These are phyloP conservation scores for Verticillium tricorpus DNA, from an alignment of 2,329 filamentous ascomycete genomes.

Conservation along the genomic window DNA sequence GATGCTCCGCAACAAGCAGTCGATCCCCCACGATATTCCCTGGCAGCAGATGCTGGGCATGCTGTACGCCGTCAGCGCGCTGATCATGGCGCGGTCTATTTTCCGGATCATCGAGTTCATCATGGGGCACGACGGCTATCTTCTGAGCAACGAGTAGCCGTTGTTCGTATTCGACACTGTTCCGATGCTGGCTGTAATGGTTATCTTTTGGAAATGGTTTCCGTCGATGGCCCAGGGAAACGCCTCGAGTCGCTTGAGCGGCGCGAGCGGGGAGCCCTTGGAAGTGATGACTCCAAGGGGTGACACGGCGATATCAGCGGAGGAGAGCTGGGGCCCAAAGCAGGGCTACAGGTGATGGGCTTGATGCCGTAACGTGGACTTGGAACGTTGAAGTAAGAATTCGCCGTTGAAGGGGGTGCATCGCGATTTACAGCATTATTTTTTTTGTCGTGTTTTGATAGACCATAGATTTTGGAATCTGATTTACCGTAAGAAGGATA, in stretches of 20 bases:
- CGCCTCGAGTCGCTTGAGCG: background rate
- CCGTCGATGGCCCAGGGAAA: conserved; percentile 11
- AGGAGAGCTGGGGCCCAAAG: background rate
- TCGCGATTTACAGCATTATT: too few relatives aligned
- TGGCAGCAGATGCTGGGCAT: conserved; percentile 5
- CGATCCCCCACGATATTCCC: background rate
- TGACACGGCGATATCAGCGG: background rate
- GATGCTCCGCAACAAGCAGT: background rate
- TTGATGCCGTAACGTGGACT: too few relatives aligned
- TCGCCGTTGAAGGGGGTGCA: too few relatives aligned
- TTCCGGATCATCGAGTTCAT: conserved; percentile 45
- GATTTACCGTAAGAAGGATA: too few relatives aligned
- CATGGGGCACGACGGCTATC: conserved; percentile 33
- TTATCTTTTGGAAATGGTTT: conserved; percentile 13
- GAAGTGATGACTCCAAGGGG: background rate
- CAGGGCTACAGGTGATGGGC: background rate
- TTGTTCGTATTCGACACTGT: conserved; percentile 39
- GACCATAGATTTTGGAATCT: too few relatives aligned
- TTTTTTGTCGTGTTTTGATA: too few relatives aligned
- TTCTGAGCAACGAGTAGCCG: conserved; percentile 33
- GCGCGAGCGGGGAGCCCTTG: background rate
- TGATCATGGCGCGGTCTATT: conserved; percentile 35
- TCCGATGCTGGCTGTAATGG: conserved; percentile 29
- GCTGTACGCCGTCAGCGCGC: conserved; percentile 5
- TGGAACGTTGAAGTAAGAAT: too few relatives aligned